A percentile compares a stretch with the other conserved stretches of the same genome.
These are phyloP conservation scores for Fusarium sp. DNA, from an alignment of 2,329 filamentous ascomycete species.

Conservation along the genomic window DNA sequence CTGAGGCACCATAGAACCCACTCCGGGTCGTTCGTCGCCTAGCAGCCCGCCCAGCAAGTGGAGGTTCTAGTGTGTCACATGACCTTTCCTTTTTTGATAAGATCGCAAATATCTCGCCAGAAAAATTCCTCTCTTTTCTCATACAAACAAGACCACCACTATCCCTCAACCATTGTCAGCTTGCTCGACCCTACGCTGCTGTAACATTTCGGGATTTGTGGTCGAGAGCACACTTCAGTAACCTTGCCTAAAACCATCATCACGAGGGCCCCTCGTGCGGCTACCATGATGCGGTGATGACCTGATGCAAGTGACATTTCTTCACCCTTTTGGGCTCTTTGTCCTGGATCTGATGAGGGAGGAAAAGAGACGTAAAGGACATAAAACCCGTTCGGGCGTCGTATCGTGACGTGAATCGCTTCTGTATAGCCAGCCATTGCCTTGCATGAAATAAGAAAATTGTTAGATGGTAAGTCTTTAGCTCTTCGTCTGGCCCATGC, in stretches of 20 bases:
- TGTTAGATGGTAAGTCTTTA: slow-evolving; percentile 31
- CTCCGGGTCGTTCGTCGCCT: background rate
- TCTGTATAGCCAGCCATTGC: background rate
- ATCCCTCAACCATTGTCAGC: slow-evolving; percentile 55
- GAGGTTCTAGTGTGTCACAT: slow-evolving; percentile 32
- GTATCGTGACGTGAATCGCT: slow-evolving; percentile 1
- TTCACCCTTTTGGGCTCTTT: slow-evolving; percentile 10
- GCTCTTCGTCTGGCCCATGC: background rate
- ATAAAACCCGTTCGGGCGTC: background rate
- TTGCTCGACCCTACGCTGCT: slow-evolving; percentile 53
- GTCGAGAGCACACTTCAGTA: slow-evolving; percentile 66
- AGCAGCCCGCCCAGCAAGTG: background rate
- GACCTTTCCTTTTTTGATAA: slow-evolving; percentile 34
- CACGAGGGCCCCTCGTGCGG: slow-evolving; percentile 73
- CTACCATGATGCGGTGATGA: slow-evolving; percentile 76
- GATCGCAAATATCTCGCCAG: slow-evolving; percentile 15
- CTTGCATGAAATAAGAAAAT: background rate
- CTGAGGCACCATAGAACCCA: slow-evolving; percentile 12
- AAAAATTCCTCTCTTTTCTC: slow-evolving; percentile 46
- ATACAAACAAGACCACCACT: slow-evolving; percentile 58
- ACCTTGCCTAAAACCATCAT: slow-evolving; percentile 76
- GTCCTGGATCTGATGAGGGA: slow-evolving; percentile 5
- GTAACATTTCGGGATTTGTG: slow-evolving; percentile 62
- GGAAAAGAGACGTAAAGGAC: background rate
- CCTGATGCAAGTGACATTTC: slow-evolving; percentile 72